These are phyloP conservation scores for Coemansia sp. DNA, from an alignment of 192 early-diverging fungal genomes.

Conservation along the genomic window DNA sequence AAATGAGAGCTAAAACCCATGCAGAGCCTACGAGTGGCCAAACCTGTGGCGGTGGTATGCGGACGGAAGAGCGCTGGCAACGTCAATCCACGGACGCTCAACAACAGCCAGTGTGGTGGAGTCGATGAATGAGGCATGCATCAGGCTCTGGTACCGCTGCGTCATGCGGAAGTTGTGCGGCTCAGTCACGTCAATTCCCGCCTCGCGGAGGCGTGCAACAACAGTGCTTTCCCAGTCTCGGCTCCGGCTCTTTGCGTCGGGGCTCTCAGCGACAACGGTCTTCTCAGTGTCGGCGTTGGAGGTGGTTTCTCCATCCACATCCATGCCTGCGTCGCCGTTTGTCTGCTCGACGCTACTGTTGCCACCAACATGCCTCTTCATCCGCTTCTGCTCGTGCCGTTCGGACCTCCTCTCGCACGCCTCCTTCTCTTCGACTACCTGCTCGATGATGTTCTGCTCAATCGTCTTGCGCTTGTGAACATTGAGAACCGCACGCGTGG, in stretches of 20 bases:
- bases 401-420: conserved; percentile 42
- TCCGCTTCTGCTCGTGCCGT: conserved; percentile 48
- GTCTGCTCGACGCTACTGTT: conserved; percentile 10
- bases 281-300: conserved; percentile 16
- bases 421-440: conserved; percentile 46
- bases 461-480: conserved; percentile 62
- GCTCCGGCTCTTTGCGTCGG: conserved; percentile 20
- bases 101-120: conserved; percentile 78
- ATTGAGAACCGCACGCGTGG: conserved; percentile 57
- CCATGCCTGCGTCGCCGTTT: conserved; percentile 31
- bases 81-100: conserved; percentile 82
- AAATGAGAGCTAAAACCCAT: neutral
- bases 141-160: conserved; percentile 80
- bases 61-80: conserved; percentile 74
- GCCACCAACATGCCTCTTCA: conserved; percentile 45
- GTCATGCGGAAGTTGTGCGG: conserved; percentile 68
- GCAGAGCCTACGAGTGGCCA: conserved; percentile 50
- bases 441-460: conserved; percentile 44
- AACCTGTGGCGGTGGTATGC: conserved; percentile 85
- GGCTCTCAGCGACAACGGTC: conserved; percentile 13
- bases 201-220: conserved; percentile 43
- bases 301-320: conserved; percentile 29
- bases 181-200: conserved; percentile 53
- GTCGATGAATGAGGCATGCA: conserved; percentile 75
- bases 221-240: conserved; percentile 49